Base-by-base conservation (phyloP, 306 rosid genomes). In the Castanea crenata region DNA sequence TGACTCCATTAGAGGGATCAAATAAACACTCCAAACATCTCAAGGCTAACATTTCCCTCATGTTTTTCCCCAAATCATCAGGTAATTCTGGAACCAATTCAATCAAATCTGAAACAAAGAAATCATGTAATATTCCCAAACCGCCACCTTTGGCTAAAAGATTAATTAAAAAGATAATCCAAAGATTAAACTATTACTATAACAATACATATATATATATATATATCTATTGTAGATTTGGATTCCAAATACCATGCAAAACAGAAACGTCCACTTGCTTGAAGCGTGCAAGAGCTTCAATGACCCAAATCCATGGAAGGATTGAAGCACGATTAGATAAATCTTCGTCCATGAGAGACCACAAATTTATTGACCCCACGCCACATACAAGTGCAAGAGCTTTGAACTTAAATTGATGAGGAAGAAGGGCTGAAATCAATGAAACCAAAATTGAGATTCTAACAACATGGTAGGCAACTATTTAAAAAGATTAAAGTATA, bases 11-110 rank as follows among this genome's bases (percentile, higher is more conserved):
- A 55, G 54, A 31, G 52, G 73, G 68, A 76, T 65, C 72, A 85
- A 76, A 79, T 55, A 92, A 44, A 61, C 74, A 81, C 84, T 86
- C 99, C 90, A 94, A 88, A 74, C 93, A 94, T 85, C 85, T 90
- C 56, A 86, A 23, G 68, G 98, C 89, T 82, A 94, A 58, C 81
- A 85, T 73, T 78, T 94, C 97, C 79, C 69, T 89, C 6, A 85
- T 78, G 62, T 73, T 88, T 58, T 82, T 78, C 23, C 87, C 73
- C 52, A 74, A 69, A 38, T 76, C 84, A 71, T 80, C 80, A 6
- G 64, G 85, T 73, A 34, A 73, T 21, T 85, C 75, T 41, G 92
- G 87, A 55, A 88, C 91, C 8, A 58, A 55, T 65, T 86, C 72
- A 70, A 90, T 52, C 75, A 91, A 76, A 78, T 76, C 98, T 92